These are phyloP conservation scores for Nidula niveotomentosa DNA, from an alignment of 1,284 basidiomycete genomes.

Conservation along the genomic window DNA sequence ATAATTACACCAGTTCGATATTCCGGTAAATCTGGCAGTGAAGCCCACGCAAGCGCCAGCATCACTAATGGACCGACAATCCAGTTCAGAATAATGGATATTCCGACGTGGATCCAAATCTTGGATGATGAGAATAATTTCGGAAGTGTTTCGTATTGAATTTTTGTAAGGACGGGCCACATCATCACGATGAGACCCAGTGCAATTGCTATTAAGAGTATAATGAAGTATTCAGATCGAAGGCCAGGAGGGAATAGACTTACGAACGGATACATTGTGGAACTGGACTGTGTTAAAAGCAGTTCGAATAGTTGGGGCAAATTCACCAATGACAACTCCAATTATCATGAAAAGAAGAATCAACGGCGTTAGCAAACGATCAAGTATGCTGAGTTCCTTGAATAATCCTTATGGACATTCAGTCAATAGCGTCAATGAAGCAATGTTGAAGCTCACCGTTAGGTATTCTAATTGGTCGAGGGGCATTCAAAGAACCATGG, in stretches of 20 bases:
- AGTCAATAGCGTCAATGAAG: not conserved
- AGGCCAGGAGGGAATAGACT: conserved; percentile 19
- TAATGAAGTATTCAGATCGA: too few relatives aligned
- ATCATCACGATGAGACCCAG: conserved; percentile 87
- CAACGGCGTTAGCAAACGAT: conserved; percentile 70
- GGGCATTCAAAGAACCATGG: not conserved
- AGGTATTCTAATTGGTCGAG: not conserved
- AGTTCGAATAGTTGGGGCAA: conserved; percentile 45
- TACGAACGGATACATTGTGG: conserved; percentile 62
- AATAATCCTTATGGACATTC: conserved; percentile 32
- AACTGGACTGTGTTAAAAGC: conserved; percentile 56
- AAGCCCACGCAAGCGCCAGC: conserved; percentile 84
- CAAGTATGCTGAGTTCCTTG: conserved; percentile 49
- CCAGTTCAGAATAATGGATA: conserved; percentile 84
- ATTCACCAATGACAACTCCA: conserved; percentile 77
- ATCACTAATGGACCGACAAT: conserved; percentile 81
- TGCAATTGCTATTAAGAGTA: conserved; percentile 55
- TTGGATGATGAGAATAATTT: conserved; percentile 51
- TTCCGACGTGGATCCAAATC: conserved; percentile 70
- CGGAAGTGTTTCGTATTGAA: conserved; percentile 76
- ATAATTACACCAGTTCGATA: conserved; percentile 60
- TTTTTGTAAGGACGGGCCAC: conserved; percentile 84
- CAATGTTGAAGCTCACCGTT: not conserved
- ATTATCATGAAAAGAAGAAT: conserved; percentile 80
- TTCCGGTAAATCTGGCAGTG: conserved; percentile 73